A percentile compares a stretch with the other conserved stretches of the same genome.
Evolutionary conservation across 345 rosid genomes (phyloP).

Genomic region (Eucalyptus cloeziana): DNA sequence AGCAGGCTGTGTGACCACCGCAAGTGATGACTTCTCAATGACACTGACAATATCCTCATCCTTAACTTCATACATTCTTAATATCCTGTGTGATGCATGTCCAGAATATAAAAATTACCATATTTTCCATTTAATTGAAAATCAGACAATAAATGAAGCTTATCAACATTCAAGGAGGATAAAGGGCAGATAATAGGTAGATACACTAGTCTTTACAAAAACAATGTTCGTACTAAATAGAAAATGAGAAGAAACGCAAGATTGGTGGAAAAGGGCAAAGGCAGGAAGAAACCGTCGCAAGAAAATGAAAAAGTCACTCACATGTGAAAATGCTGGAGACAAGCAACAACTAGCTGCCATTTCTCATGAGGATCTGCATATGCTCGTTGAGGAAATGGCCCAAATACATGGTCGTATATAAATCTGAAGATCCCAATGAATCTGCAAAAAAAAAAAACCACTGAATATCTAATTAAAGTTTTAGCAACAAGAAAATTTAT

Average conservation of each 20-base stretch:
- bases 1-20: conserved; percentile 32
- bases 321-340: conserved; percentile 96
- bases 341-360: conserved; percentile 88
- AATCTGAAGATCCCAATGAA: conserved; percentile 90
- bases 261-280: neutral
- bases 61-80: conserved; percentile 69
- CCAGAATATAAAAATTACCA: neutral
- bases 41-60: conserved; percentile 69
- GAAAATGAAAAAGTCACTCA: conserved; percentile 12
- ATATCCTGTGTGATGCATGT: conserved; percentile 41
- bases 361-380: conserved; percentile 90
- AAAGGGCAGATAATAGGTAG: neutral
- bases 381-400: conserved; percentile 91
- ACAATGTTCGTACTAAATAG: neutral
- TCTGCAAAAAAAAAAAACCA: conserved; percentile 32
- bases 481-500: neutral
- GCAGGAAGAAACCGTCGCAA: neutral
- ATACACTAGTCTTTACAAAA: neutral
- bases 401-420: conserved; percentile 82
- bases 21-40: conserved; percentile 39
- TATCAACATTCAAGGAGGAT: neutral
- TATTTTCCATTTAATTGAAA: neutral
- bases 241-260: neutral
- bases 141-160: neutral
- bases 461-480: neutral